A percentile compares a stretch with the other conserved stretches of the same genome.
Evolutionary conservation across 2,329 filamentous ascomycete genomes (phyloP).

Genomic region (Calonectria fujianensis): DNA sequence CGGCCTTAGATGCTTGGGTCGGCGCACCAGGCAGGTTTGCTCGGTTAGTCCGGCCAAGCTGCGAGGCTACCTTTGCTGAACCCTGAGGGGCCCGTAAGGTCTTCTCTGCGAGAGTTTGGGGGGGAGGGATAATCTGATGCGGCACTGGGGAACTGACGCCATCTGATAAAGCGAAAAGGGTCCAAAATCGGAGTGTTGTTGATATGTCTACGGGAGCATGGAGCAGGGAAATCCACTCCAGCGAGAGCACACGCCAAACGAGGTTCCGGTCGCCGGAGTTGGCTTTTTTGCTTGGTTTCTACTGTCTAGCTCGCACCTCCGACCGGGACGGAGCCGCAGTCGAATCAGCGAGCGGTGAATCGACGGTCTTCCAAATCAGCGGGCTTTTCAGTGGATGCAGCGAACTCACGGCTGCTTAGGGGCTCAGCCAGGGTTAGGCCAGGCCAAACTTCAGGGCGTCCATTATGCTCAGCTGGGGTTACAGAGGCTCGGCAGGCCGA

Average conservation of each 20-base stretch:
- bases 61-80: background rate
- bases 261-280: constrained; percentile 52
- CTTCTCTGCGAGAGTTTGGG: constrained; percentile 21
- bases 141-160: constrained; percentile 48
- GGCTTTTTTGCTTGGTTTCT: constrained; percentile 22
- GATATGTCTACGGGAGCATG: constrained; percentile 28
- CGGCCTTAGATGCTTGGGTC: constrained; percentile 39
- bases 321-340: constrained; percentile 26
- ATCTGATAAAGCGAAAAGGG: constrained; percentile 30
- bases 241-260: constrained; percentile 42
- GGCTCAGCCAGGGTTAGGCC: background rate
- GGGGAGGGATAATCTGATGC: constrained; percentile 41
- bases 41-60: constrained; percentile 45
- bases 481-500: background rate
- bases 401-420: constrained; percentile 13
- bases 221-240: constrained; percentile 40
- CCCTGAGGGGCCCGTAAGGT: constrained; percentile 8
- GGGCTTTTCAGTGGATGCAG: constrained; percentile 32
- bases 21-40: constrained; percentile 46
- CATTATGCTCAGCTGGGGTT: background rate
- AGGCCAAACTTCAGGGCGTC: constrained; percentile 2
- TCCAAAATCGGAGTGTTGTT: constrained; percentile 11
- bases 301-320: constrained; percentile 21
- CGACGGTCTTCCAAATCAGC: constrained; percentile 30
- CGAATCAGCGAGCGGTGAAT: constrained; percentile 41